Conservation (phyloP, 2,329 filamentous ascomycete species). For the Cordyceps pruinosa region DNA sequence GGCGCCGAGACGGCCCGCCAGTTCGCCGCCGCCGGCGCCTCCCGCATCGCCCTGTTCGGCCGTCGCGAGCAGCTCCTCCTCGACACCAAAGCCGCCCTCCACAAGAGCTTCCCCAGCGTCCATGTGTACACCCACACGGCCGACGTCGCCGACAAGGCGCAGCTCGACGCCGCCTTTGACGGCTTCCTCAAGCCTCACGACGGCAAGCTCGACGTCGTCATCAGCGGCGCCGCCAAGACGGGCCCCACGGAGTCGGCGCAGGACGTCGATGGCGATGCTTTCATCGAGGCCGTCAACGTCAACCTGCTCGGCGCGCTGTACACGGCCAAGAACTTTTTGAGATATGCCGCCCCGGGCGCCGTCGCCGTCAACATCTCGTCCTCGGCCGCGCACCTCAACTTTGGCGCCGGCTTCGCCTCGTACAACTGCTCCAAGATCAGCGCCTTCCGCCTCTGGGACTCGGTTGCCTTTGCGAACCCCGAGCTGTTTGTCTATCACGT, state of each 20-base stretch:
- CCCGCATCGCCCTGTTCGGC: constrained; percentile 42
- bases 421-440: constrained; percentile 39
- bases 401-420: constrained; percentile 21
- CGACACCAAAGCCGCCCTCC: constrained; percentile 18
- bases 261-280: constrained; percentile 18
- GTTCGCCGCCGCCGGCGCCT: constrained; percentile 35
- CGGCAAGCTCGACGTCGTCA: constrained; percentile 20
- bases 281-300: constrained; percentile 21
- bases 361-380: constrained; percentile 20
- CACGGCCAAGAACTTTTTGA: constrained; percentile 18
- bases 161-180: constrained; percentile 10
- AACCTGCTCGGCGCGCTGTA: constrained; percentile 20
- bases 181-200: not conserved
- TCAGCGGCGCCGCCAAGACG: constrained; percentile 23
- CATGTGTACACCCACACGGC: constrained; percentile 11
- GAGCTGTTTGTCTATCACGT: constrained; percentile 32
- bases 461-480: constrained; percentile 33
- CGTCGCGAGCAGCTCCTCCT: constrained; percentile 22
- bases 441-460: constrained; percentile 34
- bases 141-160: constrained; percentile 14
- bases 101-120: constrained; percentile 15
- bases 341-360: constrained; percentile 12
- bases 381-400: constrained; percentile 15
- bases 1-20: constrained; percentile 17
- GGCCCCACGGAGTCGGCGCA: constrained; percentile 12